Conservation (phyloP, 148 eudicot species). For the Mesembryanthemum crystallinum region DNA sequence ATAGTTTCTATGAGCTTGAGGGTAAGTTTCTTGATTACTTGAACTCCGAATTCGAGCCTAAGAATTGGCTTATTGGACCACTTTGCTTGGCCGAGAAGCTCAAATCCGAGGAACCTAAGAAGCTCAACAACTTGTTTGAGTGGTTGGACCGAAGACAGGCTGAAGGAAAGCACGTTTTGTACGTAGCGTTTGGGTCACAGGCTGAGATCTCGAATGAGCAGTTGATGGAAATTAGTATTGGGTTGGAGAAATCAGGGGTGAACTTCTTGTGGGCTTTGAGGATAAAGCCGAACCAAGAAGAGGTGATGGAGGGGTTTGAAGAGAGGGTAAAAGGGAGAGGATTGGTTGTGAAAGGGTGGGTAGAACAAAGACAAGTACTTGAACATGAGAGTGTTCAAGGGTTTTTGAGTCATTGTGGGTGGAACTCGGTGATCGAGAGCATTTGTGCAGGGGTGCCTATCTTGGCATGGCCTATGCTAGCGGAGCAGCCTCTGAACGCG, state of each 20-base stretch:
- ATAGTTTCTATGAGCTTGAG: slow-evolving; percentile 58
- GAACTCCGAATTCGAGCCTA: slow-evolving; percentile 21
- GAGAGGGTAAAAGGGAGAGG: slow-evolving; percentile 45
- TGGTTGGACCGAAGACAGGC: slow-evolving; percentile 50
- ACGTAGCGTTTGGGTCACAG: slow-evolving; percentile 64
- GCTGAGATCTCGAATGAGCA: slow-evolving; percentile 43
- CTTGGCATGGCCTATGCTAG: slow-evolving; percentile 70
- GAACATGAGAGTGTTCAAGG: slow-evolving; percentile 39
- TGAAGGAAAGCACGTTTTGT: slow-evolving; percentile 33
- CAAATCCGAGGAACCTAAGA: not conserved
- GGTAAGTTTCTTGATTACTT: slow-evolving; percentile 31
- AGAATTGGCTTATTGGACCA: slow-evolving; percentile 48
- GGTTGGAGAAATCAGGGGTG: slow-evolving; percentile 41
- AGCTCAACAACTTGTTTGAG: slow-evolving; percentile 32
- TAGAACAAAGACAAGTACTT: slow-evolving; percentile 49
- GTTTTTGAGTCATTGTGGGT: slow-evolving; percentile 66
- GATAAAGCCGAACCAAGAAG: slow-evolving; percentile 15
- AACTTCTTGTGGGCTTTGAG: slow-evolving; percentile 58
- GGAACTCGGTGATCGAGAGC: slow-evolving; percentile 68
- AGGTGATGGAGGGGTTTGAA: slow-evolving; percentile 32
- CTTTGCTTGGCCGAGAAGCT: slow-evolving; percentile 33
- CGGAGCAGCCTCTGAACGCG: slow-evolving; percentile 59
- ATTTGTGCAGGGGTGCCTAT: slow-evolving; percentile 54
- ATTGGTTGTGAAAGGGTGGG: slow-evolving; percentile 53
- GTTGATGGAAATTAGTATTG: slow-evolving; percentile 37